Conservation (phyloP, 371 early-diverging fungal genomes). For the Mortierella polycephala region DNA sequence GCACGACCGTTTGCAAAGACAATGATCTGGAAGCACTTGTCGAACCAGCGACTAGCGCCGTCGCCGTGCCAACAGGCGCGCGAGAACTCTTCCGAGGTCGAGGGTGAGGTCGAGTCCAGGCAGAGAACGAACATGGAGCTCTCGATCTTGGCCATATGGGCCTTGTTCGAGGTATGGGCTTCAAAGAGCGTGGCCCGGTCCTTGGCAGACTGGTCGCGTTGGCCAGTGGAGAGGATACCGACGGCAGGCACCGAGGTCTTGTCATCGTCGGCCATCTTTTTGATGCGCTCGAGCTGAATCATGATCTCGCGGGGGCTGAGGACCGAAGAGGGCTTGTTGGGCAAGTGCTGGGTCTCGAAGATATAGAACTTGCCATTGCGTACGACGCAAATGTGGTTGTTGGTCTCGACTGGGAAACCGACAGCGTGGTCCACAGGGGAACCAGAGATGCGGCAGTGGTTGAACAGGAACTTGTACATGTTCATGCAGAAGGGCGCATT, state of each 20-base stretch:
- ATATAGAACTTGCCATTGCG: constrained; percentile 73
- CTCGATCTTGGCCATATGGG: constrained; percentile 82
- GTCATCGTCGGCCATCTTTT: constrained; percentile 55
- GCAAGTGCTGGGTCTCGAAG: constrained; percentile 72
- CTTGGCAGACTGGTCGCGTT: constrained; percentile 66
- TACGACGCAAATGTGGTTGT: constrained; percentile 71
- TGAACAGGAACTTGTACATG: constrained; percentile 72
- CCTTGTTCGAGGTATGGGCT: constrained; percentile 75
- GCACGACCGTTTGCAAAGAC: constrained; percentile 94
- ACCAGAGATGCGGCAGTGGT: constrained; percentile 69
- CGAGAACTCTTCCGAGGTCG: constrained; percentile 83
- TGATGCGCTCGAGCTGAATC: constrained; percentile 52
- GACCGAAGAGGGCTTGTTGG: constrained; percentile 58
- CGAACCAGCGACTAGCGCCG: constrained; percentile 93
- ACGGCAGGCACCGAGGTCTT: constrained; percentile 46
- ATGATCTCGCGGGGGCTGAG: constrained; percentile 56
- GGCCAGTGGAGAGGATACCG: constrained; percentile 65
- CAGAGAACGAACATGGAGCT: constrained; percentile 87
- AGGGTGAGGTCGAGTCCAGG: constrained; percentile 84
- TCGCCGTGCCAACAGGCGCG: constrained; percentile 94
- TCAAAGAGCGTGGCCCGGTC: constrained; percentile 70
- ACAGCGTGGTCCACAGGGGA: constrained; percentile 63
- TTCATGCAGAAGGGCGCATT: constrained; percentile 76
- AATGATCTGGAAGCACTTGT: constrained; percentile 92
- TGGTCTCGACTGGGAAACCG: constrained; percentile 54